phyloP scores from a whole-genome alignment of 106 monocot genomes.

The Amphibolis antarctica region DNA sequence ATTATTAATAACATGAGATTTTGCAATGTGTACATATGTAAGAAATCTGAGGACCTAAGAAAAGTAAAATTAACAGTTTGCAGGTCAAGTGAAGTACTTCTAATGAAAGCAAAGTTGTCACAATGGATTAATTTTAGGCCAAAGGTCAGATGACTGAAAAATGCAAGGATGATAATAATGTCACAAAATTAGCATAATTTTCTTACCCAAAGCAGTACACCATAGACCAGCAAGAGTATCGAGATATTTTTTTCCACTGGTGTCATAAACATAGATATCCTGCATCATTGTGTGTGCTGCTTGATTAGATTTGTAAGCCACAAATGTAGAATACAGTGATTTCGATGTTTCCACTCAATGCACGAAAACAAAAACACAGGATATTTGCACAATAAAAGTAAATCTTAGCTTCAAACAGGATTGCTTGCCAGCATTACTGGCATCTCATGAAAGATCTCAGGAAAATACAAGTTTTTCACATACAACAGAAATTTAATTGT shows the following conservation, averaged over 20 bases:
- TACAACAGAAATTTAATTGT: neutral
- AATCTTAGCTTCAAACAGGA: neutral
- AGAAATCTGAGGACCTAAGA: no score
- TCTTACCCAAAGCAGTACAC: conserved; percentile 86
- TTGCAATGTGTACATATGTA: no score
- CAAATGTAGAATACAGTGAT: neutral
- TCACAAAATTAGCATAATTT: neutral
- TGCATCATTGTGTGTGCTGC: conserved; percentile 8
- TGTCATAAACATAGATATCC: conserved; percentile 89
- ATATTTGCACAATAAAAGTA: neutral
- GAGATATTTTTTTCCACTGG: conserved; percentile 78
- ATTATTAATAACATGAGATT: no score
- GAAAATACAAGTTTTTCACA: neutral
- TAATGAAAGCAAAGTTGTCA: neutral
- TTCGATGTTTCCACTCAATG: neutral
- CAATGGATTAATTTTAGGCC: neutral
- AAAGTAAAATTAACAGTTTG: no score
- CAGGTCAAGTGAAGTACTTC: neutral
- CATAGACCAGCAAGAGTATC: conserved; percentile 96
- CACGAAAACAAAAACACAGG: neutral
- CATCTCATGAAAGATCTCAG: neutral
- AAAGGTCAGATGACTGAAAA: neutral
- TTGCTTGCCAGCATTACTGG: no score
- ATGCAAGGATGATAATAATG: neutral
- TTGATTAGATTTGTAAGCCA: neutral